Percentiles rank a stretch among this genome's conserved stretches.
Evolutionary conservation across 768 basidiomycete genomes (phyloP).

Genomic region (Pleurotus salmoneostramineus): DNA sequence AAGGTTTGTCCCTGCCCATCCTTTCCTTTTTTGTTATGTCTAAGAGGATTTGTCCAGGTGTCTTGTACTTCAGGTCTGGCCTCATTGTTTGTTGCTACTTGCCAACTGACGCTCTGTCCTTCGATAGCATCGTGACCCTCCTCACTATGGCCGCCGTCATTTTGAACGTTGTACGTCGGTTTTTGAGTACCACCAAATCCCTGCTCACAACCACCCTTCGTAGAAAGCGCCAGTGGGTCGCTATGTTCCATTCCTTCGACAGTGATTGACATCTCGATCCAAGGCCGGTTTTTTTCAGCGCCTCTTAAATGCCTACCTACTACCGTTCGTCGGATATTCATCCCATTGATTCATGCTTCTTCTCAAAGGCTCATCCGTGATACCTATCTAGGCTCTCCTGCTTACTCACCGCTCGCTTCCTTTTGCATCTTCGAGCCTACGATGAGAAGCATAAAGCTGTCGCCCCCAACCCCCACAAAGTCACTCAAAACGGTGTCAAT

Average conservation of each 20-base stretch:
- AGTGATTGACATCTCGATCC: neutral
- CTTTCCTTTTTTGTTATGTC: neutral
- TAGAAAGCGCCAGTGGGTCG: slow-evolving; percentile 17
- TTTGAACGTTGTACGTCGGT: slow-evolving; percentile 17
- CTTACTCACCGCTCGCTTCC: slow-evolving; percentile 19
- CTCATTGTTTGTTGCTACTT: neutral
- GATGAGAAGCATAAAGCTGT: slow-evolving; percentile 4
- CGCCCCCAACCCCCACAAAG: neutral
- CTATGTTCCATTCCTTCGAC: neutral
- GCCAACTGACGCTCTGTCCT: neutral
- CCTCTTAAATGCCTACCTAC: neutral
- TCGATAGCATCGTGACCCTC: slow-evolving; percentile 16
- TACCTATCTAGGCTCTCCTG: slow-evolving; percentile 13
- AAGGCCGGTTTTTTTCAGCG: slow-evolving; percentile 24
- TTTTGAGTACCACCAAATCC: neutral
- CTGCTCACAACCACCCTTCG: neutral
- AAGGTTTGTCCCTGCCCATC: slow-evolving; percentile 14
- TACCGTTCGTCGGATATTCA: neutral
- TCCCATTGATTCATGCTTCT: too few relatives aligned
- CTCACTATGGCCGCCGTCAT: slow-evolving; percentile 20
- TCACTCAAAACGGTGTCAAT: neutral
- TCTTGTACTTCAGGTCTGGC: slow-evolving; percentile 23
- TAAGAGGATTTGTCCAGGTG: slow-evolving; percentile 12
- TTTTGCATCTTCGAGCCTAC: slow-evolving; percentile 17
- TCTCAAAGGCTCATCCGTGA: neutral